Percentiles rank a stretch among this genome's conserved stretches.
Conservation (phyloP, 108 stramenopile species). For the Schizochytrium sp. region DNA sequence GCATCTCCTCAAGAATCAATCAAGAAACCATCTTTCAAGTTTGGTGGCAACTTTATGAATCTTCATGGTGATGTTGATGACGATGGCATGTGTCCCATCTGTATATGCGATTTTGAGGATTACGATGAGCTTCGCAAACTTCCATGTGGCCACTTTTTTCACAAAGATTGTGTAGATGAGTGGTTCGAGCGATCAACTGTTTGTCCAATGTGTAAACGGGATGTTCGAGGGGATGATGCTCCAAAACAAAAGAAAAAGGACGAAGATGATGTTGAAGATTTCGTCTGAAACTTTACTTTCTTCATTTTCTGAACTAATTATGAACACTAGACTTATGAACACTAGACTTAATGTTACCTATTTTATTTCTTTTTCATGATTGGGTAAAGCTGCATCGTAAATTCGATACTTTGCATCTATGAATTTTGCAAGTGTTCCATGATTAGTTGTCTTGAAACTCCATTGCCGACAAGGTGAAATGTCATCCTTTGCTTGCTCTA, state of each 20-base stretch:
- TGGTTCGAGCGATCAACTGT: slow-evolving; percentile 63
- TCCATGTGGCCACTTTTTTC: slow-evolving; percentile 61
- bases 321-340: too few species aligned
- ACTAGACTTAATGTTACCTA: too few species aligned
- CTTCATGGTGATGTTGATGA: slow-evolving; percentile 3
- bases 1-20: neutral
- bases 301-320: too few species aligned
- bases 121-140: slow-evolving; percentile 22
- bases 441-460: too few species aligned
- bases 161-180: slow-evolving; percentile 36
- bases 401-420: too few species aligned
- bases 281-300: too few species aligned
- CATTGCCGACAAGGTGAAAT: too few species aligned
- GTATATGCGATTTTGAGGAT: slow-evolving; percentile 57
- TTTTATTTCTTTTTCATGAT: too few species aligned
- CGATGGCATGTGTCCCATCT: neutral
- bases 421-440: too few species aligned
- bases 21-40: neutral
- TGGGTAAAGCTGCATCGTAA: too few species aligned
- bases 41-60: neutral
- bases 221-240: slow-evolving; percentile 41
- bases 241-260: neutral
- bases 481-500: too few species aligned
- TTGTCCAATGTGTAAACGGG: slow-evolving; percentile 20
- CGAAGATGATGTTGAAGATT: too few species aligned